A percentile compares a stretch with the other conserved stretches of the same genome.
Evolutionary conservation across 2,329 filamentous ascomycete genomes (phyloP).

Genomic region (Fusarium heterosporum): DNA sequence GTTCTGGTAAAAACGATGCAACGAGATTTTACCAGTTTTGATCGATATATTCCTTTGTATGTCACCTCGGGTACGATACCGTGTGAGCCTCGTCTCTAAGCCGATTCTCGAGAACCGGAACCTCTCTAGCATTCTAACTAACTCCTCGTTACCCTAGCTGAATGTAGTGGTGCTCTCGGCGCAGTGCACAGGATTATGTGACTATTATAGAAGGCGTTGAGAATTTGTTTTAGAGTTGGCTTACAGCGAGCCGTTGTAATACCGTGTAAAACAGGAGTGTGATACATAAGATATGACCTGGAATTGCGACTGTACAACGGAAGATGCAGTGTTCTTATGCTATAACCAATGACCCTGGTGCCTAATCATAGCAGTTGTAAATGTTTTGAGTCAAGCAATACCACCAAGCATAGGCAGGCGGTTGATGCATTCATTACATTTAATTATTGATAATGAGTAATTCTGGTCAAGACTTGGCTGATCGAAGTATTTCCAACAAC

Average conservation of each 20-base stretch:
- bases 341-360: background rate
- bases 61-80: background rate
- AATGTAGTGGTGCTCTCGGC: background rate
- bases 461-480: background rate
- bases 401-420: background rate
- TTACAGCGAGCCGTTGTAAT: background rate
- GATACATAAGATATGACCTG: background rate
- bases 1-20: background rate
- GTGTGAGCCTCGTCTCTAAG: background rate
- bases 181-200: background rate
- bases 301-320: background rate
- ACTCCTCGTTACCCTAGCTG: background rate
- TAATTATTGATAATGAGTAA: background rate
- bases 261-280: background rate
- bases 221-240: background rate
- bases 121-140: background rate
- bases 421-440: background rate
- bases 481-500: background rate
- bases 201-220: constrained; percentile 4
- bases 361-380: background rate
- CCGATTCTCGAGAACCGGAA: background rate
- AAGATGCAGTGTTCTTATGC: background rate
- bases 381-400: background rate
- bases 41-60: background rate
- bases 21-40: constrained; percentile 25